Conservation (phyloP, 106 monocot genomes). For the Phalaenopsis aphrodite region DNA sequence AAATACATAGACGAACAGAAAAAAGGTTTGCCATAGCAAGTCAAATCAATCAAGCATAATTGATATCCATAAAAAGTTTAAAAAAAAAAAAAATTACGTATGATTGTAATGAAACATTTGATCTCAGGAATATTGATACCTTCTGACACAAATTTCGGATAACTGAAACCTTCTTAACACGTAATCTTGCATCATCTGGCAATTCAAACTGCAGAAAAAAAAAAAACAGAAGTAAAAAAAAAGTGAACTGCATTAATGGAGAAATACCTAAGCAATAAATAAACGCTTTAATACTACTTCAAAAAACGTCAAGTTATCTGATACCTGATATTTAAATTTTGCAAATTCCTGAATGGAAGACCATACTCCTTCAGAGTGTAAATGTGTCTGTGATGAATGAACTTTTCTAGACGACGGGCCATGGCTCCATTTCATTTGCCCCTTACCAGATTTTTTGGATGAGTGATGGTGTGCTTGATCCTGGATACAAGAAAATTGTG, state of each 20-base stretch:
- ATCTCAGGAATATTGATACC: conserved; percentile 28
- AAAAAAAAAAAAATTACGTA: background rate
- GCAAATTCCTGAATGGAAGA: conserved; percentile 71
- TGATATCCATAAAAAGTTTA: too few relatives aligned
- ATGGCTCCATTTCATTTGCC: conserved; percentile 29
- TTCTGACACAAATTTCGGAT: conserved; percentile 88
- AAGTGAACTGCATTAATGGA: conserved; percentile 11
- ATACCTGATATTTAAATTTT: conserved; percentile 85
- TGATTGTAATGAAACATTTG: background rate
- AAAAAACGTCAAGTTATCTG: background rate
- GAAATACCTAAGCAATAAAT: background rate
- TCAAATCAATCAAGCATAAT: too few relatives aligned
- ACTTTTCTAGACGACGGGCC: conserved; percentile 23
- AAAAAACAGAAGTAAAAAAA: background rate
- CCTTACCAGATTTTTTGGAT: conserved; percentile 29
- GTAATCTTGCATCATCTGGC: conserved; percentile 51
- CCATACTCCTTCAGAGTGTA: conserved; percentile 76
- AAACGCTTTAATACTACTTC: background rate
- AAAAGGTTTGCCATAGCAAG: background rate
- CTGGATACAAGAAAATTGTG: conserved; percentile 19
- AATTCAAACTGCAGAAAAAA: conserved; percentile 63
- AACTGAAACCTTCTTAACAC: conserved; percentile 60
- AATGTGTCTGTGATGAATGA: conserved; percentile 31
- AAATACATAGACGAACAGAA: background rate
- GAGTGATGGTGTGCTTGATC: conserved; percentile 29